Base-by-base conservation (phyloP, 169 alveolate genomes). In the Plasmodium chabaudi region DNA sequence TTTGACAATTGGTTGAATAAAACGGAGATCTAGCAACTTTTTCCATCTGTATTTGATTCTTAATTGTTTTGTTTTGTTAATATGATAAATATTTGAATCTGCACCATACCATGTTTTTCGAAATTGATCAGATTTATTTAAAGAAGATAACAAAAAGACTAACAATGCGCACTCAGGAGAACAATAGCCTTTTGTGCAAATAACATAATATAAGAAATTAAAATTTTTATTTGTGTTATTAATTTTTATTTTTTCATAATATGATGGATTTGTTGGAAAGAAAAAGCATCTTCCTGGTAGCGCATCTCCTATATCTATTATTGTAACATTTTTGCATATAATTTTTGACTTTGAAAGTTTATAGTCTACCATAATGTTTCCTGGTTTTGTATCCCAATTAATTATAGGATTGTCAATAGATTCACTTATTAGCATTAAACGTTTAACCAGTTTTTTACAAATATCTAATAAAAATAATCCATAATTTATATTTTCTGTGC, bases 381-480 rank as follows among this genome's bases (percentile, higher is more conserved):
- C 95, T 27, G 95, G 95, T 84, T 92, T 92, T 27, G 95, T 92
- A 23, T 92, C 95, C 95, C 95, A 92, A 86, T 92, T 92, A 61
- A 92, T 92, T 9, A 92, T 84, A 21, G 93, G 93, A 60, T 87
- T 51, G 4, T 87, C 77, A 46, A 92, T 71, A 0, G 82, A 70
- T 65, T 75, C 73, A 27, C 93, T 68, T 44, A 92, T 69, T 10
- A 88, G 39, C 71, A 63, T 71, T 84, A 89, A 91, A 25, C 82
- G 89, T 19, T 87, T 75, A 10, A 92, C 94, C 42, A 92, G 72
- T 60, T 92, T 92, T 25, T 89, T 84, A 42, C 92, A 60, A 46
- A 92, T 89, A 60, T 92, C 95, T 46, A 92, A 57, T 21, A 74
- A 53, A 23, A 92, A 87, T 9, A 69, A 70, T 25, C 92, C 91